These are phyloP conservation scores for Stephania cephalantha DNA, from an alignment of 164 flowering plant species.

Conservation along the genomic window DNA sequence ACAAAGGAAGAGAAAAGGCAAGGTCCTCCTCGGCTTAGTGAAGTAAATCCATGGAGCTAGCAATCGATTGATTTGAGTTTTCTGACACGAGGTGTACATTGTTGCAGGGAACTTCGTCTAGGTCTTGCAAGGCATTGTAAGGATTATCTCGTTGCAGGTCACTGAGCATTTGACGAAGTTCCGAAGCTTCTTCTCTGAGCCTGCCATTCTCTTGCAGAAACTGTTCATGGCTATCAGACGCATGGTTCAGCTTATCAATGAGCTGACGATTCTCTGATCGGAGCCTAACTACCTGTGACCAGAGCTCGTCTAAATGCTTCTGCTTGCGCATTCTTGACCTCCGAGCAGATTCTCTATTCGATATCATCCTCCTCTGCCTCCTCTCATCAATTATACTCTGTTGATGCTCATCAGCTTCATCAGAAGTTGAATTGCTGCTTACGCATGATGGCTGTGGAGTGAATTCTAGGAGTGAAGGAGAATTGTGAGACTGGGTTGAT, in stretches of 20 bases:
- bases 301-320: slow-evolving; percentile 83
- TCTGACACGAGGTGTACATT: slow-evolving; percentile 39
- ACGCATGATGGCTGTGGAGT: slow-evolving; percentile 31
- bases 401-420: slow-evolving; percentile 77
- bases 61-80: slow-evolving; percentile 32
- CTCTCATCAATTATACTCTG: slow-evolving; percentile 61
- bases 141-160: slow-evolving; percentile 48
- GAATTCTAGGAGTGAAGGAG: slow-evolving; percentile 40
- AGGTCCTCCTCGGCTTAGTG: slow-evolving; percentile 11
- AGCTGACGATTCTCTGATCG: slow-evolving; percentile 75
- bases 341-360: slow-evolving; percentile 91
- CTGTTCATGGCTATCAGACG: slow-evolving; percentile 55
- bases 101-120: slow-evolving; percentile 45
- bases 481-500: slow-evolving; percentile 22
- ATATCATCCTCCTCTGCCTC: slow-evolving; percentile 87
- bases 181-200: slow-evolving; percentile 62
- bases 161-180: slow-evolving; percentile 54
- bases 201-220: slow-evolving; percentile 59
- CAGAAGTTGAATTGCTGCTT: slow-evolving; percentile 77
- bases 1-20: background rate
- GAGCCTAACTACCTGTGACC: slow-evolving; percentile 79
- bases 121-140: slow-evolving; percentile 32
- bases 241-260: slow-evolving; percentile 63
- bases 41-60: slow-evolving; percentile 35
- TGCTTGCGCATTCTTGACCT: slow-evolving; percentile 93